Percentiles rank a stretch among this genome's conserved stretches.
Conservation (phyloP, 2,329 filamentous ascomycete species). For the Fusarium sp. region DNA sequence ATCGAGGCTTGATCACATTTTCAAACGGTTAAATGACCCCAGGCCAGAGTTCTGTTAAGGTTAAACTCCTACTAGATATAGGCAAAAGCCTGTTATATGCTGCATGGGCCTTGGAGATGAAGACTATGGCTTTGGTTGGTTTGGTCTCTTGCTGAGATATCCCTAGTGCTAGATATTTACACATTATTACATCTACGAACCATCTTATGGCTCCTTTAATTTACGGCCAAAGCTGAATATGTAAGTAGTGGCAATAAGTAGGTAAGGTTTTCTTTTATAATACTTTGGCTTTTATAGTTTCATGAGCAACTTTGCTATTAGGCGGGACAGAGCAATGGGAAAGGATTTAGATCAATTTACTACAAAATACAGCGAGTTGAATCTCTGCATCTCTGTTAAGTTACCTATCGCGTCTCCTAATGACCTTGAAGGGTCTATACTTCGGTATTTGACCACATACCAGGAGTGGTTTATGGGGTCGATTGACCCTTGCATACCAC, state of each 20-base stretch:
- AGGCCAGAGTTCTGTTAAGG: rapidly evolving
- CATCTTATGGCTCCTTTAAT: not conserved
- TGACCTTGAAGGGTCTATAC: too few relatives aligned
- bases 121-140: not conserved
- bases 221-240: rapidly evolving
- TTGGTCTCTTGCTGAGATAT: rapidly evolving
- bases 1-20: too few relatives aligned
- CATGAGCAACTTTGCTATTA: too few relatives aligned
- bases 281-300: too few relatives aligned
- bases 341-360: too few relatives aligned
- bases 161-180: rapidly evolving
- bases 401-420: too few relatives aligned
- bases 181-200: rapidly evolving
- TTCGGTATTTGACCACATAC: too few relatives aligned
- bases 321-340: too few relatives aligned
- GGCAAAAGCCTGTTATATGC: rapidly evolving
- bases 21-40: rapidly evolving
- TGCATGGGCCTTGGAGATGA: rapidly evolving
- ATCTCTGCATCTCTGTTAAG: rapidly evolving
- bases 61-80: rapidly evolving
- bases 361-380: not conserved
- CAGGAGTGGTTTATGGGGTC: too few relatives aligned
- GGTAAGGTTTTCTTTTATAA: rapidly evolving
- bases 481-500: rapidly evolving
- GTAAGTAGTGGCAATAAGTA: not conserved